A percentile compares a stretch with the other conserved stretches of the same genome.
Evolutionary conservation across 2,329 filamentous ascomycete species (phyloP).

Genomic region (Nigrospora oryzae): DNA sequence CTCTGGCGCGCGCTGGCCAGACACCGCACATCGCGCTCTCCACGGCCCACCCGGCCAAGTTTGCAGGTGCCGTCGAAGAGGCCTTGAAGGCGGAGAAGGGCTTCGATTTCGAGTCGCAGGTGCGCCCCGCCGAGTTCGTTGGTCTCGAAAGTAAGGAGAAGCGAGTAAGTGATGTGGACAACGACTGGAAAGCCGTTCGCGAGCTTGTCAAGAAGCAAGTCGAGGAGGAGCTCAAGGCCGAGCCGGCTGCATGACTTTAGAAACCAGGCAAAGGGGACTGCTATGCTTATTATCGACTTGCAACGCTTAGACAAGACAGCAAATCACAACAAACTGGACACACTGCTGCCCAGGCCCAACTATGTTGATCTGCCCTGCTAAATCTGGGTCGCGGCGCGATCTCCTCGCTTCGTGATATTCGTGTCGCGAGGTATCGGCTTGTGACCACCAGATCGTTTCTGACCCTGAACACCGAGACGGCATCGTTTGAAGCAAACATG

Average conservation of each 20-base stretch:
- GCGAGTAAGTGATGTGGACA: conserved; percentile 61
- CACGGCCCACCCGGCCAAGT: conserved; percentile 95
- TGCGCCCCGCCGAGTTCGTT: conserved; percentile 74
- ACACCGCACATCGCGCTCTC: conserved; percentile 75
- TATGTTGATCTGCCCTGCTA: too few relatives aligned
- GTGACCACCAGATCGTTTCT: too few relatives aligned
- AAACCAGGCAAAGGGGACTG: too few relatives aligned
- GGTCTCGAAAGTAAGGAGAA: conserved; percentile 70
- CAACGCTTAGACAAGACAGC: too few relatives aligned
- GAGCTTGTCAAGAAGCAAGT: conserved; percentile 70
- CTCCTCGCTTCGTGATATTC: too few relatives aligned
- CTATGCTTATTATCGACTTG: too few relatives aligned
- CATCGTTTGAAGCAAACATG: too few relatives aligned
- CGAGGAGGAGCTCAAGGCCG: conserved; percentile 47
- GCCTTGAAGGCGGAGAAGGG: conserved; percentile 63
- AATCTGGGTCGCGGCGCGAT: too few relatives aligned
- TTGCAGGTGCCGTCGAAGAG: conserved; percentile 73
- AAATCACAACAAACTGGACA: too few relatives aligned
- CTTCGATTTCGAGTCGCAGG: conserved; percentile 66
- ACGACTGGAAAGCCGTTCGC: conserved; percentile 66
- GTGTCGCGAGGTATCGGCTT: too few relatives aligned
- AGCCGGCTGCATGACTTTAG: conserved; percentile 2
- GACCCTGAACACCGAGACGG: too few relatives aligned
- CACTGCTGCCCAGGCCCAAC: too few relatives aligned
- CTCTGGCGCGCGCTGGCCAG: conserved; percentile 44